Evolutionary conservation across 148 eudicot genomes (phyloP).

Genomic region (Arbutus unedo): DNA sequence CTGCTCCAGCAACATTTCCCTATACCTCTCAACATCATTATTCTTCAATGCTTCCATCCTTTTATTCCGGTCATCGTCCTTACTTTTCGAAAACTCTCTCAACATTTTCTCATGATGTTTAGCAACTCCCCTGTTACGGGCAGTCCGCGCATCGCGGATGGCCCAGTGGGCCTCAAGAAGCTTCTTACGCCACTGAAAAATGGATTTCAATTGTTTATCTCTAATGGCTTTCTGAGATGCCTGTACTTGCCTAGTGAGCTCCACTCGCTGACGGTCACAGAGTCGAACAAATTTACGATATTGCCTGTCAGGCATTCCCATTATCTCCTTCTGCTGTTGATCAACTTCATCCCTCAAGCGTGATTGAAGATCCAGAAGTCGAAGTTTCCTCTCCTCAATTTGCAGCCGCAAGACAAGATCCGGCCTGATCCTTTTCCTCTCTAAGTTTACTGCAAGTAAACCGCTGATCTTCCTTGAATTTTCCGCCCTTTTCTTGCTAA

Average conservation of each 20-base stretch:
- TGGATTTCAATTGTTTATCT: conserved; percentile 87
- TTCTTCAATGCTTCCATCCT: conserved; percentile 98
- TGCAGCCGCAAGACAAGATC: conserved; percentile 82
- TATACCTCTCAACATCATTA: conserved; percentile 94
- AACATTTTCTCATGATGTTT: conserved; percentile 95
- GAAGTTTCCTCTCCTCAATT: conserved; percentile 89
- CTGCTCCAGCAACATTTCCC: conserved; percentile 96
- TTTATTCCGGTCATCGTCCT: conserved; percentile 80
- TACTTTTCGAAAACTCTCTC: conserved; percentile 91
- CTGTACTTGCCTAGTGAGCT: conserved; percentile 80
- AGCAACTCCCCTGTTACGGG: conserved; percentile 93
- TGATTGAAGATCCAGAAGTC: conserved; percentile 70
- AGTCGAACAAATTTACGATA: conserved; percentile 85
- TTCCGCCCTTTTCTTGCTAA: conserved; percentile 64
- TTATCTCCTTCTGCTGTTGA: conserved; percentile 91
- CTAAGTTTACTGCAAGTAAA: conserved; percentile 70
- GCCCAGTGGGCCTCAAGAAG: conserved; percentile 96
- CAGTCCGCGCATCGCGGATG: conserved; percentile 90
- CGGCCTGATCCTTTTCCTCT: conserved; percentile 89
- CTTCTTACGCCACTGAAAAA: conserved; percentile 97
- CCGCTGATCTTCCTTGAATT: conserved; percentile 71
- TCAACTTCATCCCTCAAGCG: conserved; percentile 83
- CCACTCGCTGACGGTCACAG: conserved; percentile 89
- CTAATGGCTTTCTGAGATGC: conserved; percentile 84
- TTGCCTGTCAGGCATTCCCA: conserved; percentile 93